Conservation (phyloP, 75 land plant species). For the Pinus albicaulis region DNA sequence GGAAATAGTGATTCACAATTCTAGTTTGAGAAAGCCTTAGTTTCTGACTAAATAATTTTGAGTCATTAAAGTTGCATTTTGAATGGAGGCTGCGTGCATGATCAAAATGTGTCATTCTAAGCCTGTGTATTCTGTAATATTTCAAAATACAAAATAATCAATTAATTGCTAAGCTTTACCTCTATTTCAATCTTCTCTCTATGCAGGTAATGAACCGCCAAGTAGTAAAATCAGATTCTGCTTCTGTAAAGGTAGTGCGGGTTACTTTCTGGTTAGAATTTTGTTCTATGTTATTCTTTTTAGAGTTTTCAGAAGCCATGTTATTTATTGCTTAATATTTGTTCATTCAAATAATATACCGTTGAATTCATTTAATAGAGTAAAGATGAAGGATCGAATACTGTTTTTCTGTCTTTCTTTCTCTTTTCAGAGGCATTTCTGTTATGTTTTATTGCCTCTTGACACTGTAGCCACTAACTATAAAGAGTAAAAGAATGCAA, state of each 20-base stretch:
- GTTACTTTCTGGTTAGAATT: not conserved
- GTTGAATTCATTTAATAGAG: not conserved
- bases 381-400: not conserved
- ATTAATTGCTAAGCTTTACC: constrained; percentile 5
- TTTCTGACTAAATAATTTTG: constrained; percentile 1
- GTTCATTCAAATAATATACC: not conserved
- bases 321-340: constrained; percentile 5
- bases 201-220: constrained; percentile 84
- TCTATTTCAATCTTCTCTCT: not conserved
- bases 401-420: not conserved
- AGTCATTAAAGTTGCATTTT: not conserved
- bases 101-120: not conserved
- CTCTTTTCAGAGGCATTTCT: too few species aligned
- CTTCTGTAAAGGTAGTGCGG: constrained; percentile 74
- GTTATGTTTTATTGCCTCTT: not conserved
- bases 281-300: not conserved
- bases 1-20: not conserved
- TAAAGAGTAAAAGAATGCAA: not conserved
- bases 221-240: constrained; percentile 97
- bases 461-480: not conserved
- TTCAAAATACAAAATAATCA: not conserved
- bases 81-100: not conserved
- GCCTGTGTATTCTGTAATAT: not conserved
- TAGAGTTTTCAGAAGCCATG: not conserved
- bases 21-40: not conserved